Conservation (phyloP, 192 early-diverging fungal genomes). For the Coemansia sp. region DNA sequence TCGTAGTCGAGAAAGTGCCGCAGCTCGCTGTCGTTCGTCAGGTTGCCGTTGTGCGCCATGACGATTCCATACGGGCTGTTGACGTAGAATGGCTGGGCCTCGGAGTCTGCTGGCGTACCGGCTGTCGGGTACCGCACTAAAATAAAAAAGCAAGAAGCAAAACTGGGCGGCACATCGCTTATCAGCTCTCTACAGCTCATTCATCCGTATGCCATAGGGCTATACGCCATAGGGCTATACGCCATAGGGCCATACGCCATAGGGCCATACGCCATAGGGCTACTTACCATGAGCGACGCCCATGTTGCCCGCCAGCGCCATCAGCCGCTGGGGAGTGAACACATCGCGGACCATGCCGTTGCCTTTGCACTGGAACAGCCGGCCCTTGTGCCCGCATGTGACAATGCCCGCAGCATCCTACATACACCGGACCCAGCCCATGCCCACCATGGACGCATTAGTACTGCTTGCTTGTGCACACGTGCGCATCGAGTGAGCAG, state of each 20-base stretch:
- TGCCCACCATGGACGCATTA: neutral
- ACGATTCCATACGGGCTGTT: slow-evolving; percentile 98
- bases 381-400: slow-evolving; percentile 94
- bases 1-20: slow-evolving; percentile 86
- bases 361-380: slow-evolving; percentile 97
- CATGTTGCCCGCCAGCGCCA: slow-evolving; percentile 79
- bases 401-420: slow-evolving; percentile 99
- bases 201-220: neutral
- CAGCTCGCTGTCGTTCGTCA: slow-evolving; percentile 92
- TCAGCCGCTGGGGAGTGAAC: slow-evolving; percentile 77
- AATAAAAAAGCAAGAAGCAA: neutral
- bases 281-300: slow-evolving; percentile 94
- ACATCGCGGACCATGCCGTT: slow-evolving; percentile 99
- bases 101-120: slow-evolving; percentile 90
- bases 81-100: slow-evolving; percentile 99
- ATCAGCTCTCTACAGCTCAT: neutral
- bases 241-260: no score
- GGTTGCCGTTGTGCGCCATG: slow-evolving; percentile 97
- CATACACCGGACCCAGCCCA: no score
- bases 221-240: no score
- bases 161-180: neutral
- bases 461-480: neutral
- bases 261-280: no score
- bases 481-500: neutral
- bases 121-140: slow-evolving; percentile 99